phyloP scores from a whole-genome alignment of 208 protist species.

The Crithidia expoeki region DNA sequence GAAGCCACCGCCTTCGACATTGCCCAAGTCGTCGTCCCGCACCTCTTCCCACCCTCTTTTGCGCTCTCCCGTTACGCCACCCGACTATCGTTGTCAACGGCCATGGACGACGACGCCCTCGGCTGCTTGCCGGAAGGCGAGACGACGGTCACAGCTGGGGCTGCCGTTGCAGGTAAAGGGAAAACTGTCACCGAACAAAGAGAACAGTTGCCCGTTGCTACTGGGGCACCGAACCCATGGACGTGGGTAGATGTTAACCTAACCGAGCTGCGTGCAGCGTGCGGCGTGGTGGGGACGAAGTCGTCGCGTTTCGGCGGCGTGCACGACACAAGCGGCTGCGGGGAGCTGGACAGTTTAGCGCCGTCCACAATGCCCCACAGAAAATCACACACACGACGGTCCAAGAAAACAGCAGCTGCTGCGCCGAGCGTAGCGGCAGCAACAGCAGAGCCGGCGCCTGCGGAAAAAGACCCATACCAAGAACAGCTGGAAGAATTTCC shows the following conservation, averaged over 20 bases:
- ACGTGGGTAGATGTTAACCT: conserved; percentile 30
- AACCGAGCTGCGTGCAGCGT: conserved; percentile 13
- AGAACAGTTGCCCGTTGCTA: background rate
- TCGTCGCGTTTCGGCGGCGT: no score
- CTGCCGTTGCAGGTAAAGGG: background rate
- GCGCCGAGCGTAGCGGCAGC: background rate
- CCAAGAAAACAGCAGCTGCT: conserved; percentile 1
- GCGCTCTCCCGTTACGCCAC: conserved; percentile 25
- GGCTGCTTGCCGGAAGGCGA: no score
- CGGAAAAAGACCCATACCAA: no score
- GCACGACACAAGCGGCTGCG: background rate
- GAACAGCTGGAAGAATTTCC: no score
- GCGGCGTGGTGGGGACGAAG: conserved; percentile 21
- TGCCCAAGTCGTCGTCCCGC: conserved; percentile 11
- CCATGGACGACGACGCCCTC: conserved; percentile 24
- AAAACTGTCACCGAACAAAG: background rate
- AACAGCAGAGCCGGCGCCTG: background rate
- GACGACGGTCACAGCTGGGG: no score
- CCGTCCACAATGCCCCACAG: background rate
- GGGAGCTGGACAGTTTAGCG: background rate
- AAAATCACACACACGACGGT: conserved; percentile 3
- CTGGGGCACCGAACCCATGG: no score
- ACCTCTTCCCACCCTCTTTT: conserved; percentile 31
- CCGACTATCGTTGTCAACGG: conserved; percentile 23
- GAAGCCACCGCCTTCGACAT: background rate